Evolutionary conservation across 164 flowering plant species (phyloP).

Genomic region (Sedum album): DNA sequence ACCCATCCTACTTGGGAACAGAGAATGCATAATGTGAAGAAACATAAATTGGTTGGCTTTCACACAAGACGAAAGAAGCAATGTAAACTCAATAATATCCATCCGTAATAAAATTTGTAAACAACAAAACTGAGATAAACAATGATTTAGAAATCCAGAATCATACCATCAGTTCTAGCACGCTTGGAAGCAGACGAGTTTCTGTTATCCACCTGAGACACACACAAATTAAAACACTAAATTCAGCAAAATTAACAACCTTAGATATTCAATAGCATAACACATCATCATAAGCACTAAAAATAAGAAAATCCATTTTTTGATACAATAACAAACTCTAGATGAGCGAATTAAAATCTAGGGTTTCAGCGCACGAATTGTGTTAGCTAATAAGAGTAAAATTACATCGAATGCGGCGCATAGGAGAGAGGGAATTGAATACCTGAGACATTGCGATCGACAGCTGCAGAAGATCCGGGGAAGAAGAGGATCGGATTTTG

Average conservation of each 20-base stretch:
- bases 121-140: too few species aligned
- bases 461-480: not conserved
- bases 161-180: slow-evolving; percentile 8
- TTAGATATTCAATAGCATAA: not conserved
- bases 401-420: not conserved
- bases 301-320: too few species aligned
- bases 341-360: too few species aligned
- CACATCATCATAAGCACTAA: not conserved
- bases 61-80: too few species aligned
- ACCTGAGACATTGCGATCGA: slow-evolving; percentile 5
- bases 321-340: too few species aligned
- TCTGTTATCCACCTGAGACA: slow-evolving; percentile 3
- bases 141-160: not conserved
- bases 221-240: not conserved
- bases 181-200: slow-evolving; percentile 5
- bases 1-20: too few species aligned
- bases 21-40: too few species aligned
- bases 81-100: too few species aligned
- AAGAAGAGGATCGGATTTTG: not conserved
- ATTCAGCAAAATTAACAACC: not conserved
- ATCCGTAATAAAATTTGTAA: too few species aligned
- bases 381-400: not conserved
- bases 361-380: not conserved
- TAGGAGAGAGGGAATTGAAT: not conserved
- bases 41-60: too few species aligned